A percentile compares a stretch with the other conserved stretches of the same genome.
These are phyloP conservation scores for Fusarium sp. DNA, from an alignment of 2,329 filamentous ascomycete genomes.

Conservation along the genomic window DNA sequence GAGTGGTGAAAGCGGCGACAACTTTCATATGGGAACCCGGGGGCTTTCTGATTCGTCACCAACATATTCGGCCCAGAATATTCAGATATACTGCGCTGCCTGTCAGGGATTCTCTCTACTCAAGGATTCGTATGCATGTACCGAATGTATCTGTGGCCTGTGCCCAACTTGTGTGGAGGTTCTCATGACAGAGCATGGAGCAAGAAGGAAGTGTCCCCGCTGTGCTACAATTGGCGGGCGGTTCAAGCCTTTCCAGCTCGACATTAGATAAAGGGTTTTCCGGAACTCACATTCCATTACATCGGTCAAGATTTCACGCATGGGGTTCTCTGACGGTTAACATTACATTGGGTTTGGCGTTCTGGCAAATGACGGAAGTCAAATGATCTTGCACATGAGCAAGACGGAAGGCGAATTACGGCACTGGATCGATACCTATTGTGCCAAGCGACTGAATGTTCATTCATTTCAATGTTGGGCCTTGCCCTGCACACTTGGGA, in stretches of 20 bases:
- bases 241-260: conserved; percentile 87
- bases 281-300: conserved; percentile 32
- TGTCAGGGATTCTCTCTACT: conserved; percentile 82
- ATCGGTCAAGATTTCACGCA: conserved; percentile 13
- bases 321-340: conserved; percentile 25
- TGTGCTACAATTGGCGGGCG: conserved; percentile 82
- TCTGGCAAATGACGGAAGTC: conserved; percentile 40
- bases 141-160: conserved; percentile 93
- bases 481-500: conserved; percentile 20
- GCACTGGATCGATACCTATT: conserved; percentile 22
- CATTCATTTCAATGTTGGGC: conserved; percentile 32
- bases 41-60: conserved; percentile 77
- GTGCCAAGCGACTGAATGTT: conserved; percentile 27
- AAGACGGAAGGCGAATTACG: conserved; percentile 36
- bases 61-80: conserved; percentile 76
- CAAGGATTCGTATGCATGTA: conserved; percentile 90
- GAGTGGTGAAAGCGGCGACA: conserved; percentile 76
- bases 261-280: conserved; percentile 70
- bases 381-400: conserved; percentile 32
- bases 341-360: conserved; percentile 43
- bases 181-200: conserved; percentile 79
- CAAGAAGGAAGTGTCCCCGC: conserved; percentile 79
- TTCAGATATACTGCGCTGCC: conserved; percentile 92
- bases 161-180: conserved; percentile 89
- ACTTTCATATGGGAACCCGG: conserved; percentile 75